Evolutionary conservation across 2,329 filamentous ascomycete species (phyloP), one percentile per base, ranked within the genome.

Genomic region (Trichoderma brevicompactum): DNA sequence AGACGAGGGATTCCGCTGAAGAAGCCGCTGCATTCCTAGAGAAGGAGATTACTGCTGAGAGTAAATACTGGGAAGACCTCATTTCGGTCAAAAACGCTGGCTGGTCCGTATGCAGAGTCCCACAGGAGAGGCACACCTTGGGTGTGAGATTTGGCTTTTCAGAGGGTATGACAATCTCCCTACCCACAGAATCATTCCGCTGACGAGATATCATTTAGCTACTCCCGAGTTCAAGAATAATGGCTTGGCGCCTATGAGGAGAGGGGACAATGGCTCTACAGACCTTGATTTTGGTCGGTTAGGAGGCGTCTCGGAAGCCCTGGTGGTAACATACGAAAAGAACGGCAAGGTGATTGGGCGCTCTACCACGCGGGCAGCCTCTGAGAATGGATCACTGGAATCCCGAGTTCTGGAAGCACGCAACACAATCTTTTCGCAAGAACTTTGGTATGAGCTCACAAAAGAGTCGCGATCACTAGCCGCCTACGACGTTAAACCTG

Each of bases 121-220:
- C 92, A 0, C 82, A 88, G 7, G 89, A 94, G 70, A 83, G 83
- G 56, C 87, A 92, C 70, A 89, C 88, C 0, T 82, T 98, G 56
- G 93, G 90, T 19, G 94, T 98, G 41, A 88, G 91, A 68, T 97
- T 94, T 77, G 95, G 94, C 7, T 96, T 96, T 73, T 84, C 90
- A 12, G 94, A 97, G 80, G 85, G 85, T 85, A 76, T 62, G 78
- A 70, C 17, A 19, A 15, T 15, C 15, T 28, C 32, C 10, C 13
- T 15, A 8, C 41, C 9, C 23, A 28, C 23, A 28, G 23, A 28
- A 28, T 5, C 7, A 15, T 15, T 56, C 40, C 7, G 28, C 10
- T 10, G 13, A 2, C 5, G 6, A 23, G 8, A 40, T 12, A 40
- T 9, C 10, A 0, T 54, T 28, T 5, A 81, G 85, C 86, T 28